These are phyloP conservation scores for Fusarium avenaceum DNA, from an alignment of 2,329 filamentous ascomycete genomes.

Conservation along the genomic window DNA sequence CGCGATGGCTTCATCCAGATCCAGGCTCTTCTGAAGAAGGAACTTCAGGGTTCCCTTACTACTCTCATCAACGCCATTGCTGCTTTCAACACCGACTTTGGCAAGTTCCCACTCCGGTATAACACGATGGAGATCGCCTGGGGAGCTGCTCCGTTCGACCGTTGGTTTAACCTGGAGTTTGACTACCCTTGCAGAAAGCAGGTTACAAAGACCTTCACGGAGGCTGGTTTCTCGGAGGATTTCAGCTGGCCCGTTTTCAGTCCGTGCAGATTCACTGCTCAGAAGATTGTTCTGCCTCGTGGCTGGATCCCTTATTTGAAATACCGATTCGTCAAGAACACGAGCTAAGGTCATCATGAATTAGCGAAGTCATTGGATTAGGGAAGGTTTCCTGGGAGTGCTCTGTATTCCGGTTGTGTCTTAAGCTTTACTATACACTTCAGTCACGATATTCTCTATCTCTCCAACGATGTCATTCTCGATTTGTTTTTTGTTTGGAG, in stretches of 20 bases:
- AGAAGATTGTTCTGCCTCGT: conserved; percentile 25
- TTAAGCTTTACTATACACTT: too few species aligned
- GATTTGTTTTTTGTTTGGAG: too few species aligned
- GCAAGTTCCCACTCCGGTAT: conserved; percentile 23
- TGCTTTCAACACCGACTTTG: conserved; percentile 24
- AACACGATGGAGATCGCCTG: conserved; percentile 31
- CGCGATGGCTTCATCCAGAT: conserved; percentile 31
- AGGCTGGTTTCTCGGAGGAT: conserved; percentile 16
- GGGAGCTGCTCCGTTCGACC: conserved; percentile 24
- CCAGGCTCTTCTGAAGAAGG: conserved; percentile 16
- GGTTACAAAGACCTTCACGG: conserved; percentile 25
- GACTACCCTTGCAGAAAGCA: conserved; percentile 32
- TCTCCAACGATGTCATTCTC: too few species aligned
- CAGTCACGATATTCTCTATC: too few species aligned
- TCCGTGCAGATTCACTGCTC: conserved; percentile 23
- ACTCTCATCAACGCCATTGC: conserved; percentile 15
- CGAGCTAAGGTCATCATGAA: too few species aligned
- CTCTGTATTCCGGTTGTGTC: too few species aligned
- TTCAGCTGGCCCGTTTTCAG: conserved; percentile 31
- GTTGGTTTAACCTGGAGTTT: conserved; percentile 34
- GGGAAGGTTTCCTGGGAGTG: too few species aligned
- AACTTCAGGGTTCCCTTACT: background rate
- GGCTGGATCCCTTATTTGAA: conserved; percentile 38
- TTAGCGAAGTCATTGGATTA: too few species aligned
- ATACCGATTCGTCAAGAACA: conserved; percentile 27